phyloP scores from a whole-genome alignment of 106 monocot genomes.

The Phalaenopsis aphrodite region DNA sequence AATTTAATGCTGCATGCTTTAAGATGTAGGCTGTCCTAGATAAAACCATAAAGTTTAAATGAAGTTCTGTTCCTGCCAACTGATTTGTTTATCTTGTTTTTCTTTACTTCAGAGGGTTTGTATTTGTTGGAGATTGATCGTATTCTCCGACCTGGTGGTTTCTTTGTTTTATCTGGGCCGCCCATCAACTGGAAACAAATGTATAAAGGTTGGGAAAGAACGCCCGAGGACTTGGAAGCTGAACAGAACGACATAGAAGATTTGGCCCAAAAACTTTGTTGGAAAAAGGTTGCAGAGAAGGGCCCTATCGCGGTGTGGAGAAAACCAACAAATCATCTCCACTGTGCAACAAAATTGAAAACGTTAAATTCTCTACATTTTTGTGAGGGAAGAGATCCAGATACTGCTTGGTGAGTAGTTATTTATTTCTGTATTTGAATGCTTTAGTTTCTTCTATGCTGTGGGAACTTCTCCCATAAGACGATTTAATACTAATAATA shows the following conservation, averaged over 20 bases:
- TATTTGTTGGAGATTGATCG: slow-evolving; percentile 72
- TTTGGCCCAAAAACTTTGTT: slow-evolving; percentile 47
- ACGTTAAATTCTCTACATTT: slow-evolving; percentile 32
- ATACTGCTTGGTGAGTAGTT: slow-evolving; percentile 54
- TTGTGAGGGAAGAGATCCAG: slow-evolving; percentile 39
- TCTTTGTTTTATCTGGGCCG: slow-evolving; percentile 73
- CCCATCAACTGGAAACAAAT: slow-evolving; percentile 64
- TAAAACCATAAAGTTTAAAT: background rate
- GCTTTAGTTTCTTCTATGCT: background rate
- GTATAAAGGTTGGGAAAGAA: slow-evolving; percentile 52
- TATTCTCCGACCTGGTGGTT: slow-evolving; percentile 71
- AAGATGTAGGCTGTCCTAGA: background rate
- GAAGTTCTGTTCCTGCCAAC: slow-evolving; percentile 1
- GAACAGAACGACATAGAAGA: slow-evolving; percentile 57
- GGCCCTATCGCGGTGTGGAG: slow-evolving; percentile 58
- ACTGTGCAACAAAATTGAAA: slow-evolving; percentile 43
- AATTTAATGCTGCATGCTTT: background rate
- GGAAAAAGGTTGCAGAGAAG: slow-evolving; percentile 55
- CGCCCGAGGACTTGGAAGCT: slow-evolving; percentile 34
- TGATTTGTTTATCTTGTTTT: background rate
- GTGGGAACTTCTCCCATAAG: background rate
- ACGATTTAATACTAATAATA: background rate
- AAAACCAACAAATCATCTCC: slow-evolving; percentile 57
- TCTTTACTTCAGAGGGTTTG: slow-evolving; percentile 34
- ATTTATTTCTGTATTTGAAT: background rate